phyloP scores from a whole-genome alignment of 768 basidiomycete genomes.

The Pleurotus salmoneostramineus region DNA sequence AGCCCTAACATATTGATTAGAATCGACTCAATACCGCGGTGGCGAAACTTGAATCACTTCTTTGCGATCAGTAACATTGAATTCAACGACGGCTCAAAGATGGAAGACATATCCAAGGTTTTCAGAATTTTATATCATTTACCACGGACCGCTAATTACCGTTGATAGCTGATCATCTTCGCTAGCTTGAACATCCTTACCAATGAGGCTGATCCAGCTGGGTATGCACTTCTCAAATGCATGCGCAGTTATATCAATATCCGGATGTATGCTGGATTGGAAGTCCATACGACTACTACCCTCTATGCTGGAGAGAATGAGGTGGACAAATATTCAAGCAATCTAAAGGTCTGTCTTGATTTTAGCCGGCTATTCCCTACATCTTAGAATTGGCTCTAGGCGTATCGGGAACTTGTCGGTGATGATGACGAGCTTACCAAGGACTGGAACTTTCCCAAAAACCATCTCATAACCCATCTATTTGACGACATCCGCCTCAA shows the following conservation, averaged over 20 bases:
- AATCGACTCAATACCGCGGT: slow-evolving; percentile 22
- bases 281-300: slow-evolving; percentile 25
- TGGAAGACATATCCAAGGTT: slow-evolving; percentile 31
- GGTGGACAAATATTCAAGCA: slow-evolving; percentile 11
- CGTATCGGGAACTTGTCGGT: background rate
- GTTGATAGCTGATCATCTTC: slow-evolving; percentile 22
- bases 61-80: slow-evolving; percentile 15
- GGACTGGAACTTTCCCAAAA: slow-evolving; percentile 32
- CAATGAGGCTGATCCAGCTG: slow-evolving; percentile 5
- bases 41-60: slow-evolving; percentile 31
- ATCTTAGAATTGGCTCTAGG: background rate
- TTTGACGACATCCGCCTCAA: slow-evolving; percentile 27
- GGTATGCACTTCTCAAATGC: slow-evolving; percentile 21
- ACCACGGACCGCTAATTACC: background rate
- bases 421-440: slow-evolving; percentile 10
- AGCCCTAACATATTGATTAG: slow-evolving; percentile 14
- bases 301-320: slow-evolving; percentile 15
- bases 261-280: slow-evolving; percentile 22
- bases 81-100: slow-evolving; percentile 31
- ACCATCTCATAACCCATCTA: slow-evolving; percentile 26
- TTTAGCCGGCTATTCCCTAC: background rate
- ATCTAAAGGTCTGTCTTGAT: slow-evolving; percentile 21
- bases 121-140: background rate
- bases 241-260: slow-evolving; percentile 26
- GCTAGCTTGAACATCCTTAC: slow-evolving; percentile 19